Conservation (phyloP, 1,284 basidiomycete species). For the Moesziomyces aphidis region DNA sequence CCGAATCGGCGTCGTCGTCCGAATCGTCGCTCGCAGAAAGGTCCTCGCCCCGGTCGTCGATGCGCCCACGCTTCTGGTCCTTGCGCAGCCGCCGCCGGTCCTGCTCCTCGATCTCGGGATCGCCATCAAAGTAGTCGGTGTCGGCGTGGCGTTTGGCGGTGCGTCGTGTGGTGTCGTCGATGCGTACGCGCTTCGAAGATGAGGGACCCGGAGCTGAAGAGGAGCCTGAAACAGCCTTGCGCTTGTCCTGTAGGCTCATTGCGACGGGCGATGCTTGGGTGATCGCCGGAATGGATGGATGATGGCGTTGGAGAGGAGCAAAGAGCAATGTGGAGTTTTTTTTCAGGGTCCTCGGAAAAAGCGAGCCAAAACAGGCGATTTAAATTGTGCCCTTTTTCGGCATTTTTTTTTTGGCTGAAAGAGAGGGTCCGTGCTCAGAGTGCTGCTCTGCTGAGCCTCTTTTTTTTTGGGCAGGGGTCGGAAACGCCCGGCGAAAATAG, state of each 20-base stretch:
- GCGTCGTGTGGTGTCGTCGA: constrained; percentile 27
- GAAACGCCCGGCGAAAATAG: neutral
- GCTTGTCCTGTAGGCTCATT: constrained; percentile 37
- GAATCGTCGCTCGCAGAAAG: constrained; percentile 77
- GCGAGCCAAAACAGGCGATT: neutral
- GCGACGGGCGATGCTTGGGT: too few species aligned
- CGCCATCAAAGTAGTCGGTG: constrained; percentile 48
- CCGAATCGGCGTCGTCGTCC: constrained; percentile 79
- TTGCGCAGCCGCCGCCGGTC: constrained; percentile 53
- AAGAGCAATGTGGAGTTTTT: neutral
- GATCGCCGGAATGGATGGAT: too few species aligned
- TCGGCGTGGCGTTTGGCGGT: constrained; percentile 16
- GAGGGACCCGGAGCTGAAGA: constrained; percentile 1
- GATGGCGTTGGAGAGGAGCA: neutral
- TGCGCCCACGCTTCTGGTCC: constrained; percentile 57
- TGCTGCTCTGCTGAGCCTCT: constrained; percentile 10
- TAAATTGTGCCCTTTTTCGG: neutral
- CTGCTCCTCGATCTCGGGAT: constrained; percentile 61
- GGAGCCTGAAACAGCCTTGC: constrained; percentile 9
- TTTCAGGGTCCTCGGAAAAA: neutral
- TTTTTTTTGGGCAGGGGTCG: neutral
- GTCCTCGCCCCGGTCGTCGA: constrained; percentile 83
- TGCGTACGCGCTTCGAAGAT: constrained; percentile 35
- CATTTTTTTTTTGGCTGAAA: neutral
- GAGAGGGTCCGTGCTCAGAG: neutral